phyloP scores from a whole-genome alignment of 371 early-diverging fungal genomes.

The Paraphysoderma sedebokerense region DNA sequence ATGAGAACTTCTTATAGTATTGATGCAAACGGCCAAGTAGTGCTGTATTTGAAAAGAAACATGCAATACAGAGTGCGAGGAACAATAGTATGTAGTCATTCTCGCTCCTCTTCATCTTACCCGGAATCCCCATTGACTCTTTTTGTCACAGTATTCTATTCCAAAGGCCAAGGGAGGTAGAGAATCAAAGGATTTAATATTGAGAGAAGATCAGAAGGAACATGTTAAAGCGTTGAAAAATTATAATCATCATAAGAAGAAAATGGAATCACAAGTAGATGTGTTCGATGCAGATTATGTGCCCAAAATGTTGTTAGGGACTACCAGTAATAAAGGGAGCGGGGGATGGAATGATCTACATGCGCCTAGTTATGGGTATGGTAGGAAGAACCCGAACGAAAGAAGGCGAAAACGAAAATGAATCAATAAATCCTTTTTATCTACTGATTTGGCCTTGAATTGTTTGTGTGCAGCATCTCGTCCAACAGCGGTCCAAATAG shows the following conservation, averaged over 20 bases:
- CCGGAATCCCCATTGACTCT: neutral
- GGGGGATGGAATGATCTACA: conserved; percentile 41
- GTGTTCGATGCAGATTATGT: conserved; percentile 62
- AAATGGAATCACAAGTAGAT: conserved; percentile 23
- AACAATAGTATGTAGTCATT: conserved; percentile 38
- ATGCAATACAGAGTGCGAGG: conserved; percentile 79
- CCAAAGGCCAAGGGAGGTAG: conserved; percentile 73
- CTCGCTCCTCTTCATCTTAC: neutral
- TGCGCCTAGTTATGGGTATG: conserved; percentile 61
- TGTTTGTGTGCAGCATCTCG: too few relatives aligned
- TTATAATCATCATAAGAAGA: conserved; percentile 24
- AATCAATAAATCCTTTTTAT: too few relatives aligned
- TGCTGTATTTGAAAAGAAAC: conserved; percentile 71
- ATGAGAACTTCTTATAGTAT: conserved; percentile 66
- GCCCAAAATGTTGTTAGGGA: conserved; percentile 25
- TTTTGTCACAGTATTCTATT: conserved; percentile 36
- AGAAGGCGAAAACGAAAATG: conserved; percentile 9
- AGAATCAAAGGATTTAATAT: conserved; percentile 42
- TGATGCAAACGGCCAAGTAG: conserved; percentile 58
- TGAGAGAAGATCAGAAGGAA: conserved; percentile 84
- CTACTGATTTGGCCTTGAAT: too few relatives aligned
- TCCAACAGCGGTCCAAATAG: too few relatives aligned
- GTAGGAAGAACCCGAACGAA: conserved; percentile 74
- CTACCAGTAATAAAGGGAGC: conserved; percentile 22
- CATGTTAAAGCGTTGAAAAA: conserved; percentile 27